Percentiles rank a stretch among this genome's conserved stretches.
phyloP scores from a whole-genome alignment of 345 rosid genomes.

The Eucalyptus leucophloia region DNA sequence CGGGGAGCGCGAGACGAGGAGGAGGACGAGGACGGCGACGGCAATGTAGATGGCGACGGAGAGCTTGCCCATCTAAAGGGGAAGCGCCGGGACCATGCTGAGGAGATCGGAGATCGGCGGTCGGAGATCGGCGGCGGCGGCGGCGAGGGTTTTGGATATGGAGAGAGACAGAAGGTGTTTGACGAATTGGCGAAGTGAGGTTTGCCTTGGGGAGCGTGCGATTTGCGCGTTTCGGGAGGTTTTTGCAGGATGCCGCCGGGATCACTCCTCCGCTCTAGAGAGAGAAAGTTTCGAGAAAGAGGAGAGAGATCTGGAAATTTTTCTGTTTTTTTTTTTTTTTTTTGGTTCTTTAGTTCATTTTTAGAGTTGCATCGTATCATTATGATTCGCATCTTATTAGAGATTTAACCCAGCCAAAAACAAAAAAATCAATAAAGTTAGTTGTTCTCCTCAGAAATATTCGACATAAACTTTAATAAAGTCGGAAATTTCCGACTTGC shows the following conservation, averaged over 20 bases:
- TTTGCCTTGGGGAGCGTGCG: neutral
- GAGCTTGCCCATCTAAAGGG: slow-evolving; percentile 17
- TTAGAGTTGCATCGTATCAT: neutral
- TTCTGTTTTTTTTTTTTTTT: neutral
- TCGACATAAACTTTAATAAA: neutral
- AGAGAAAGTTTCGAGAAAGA: neutral
- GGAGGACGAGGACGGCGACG: slow-evolving; percentile 33
- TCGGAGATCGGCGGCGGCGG: neutral
- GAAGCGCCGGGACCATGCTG: neutral
- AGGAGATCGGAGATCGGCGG: neutral
- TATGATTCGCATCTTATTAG: neutral
- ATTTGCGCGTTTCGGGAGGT: neutral
- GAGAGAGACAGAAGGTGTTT: neutral
- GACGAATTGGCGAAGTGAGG: neutral
- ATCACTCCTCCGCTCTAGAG: neutral
- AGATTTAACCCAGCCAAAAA: neutral
- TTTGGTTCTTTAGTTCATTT: neutral
- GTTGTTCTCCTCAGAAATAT: neutral
- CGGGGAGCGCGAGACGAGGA: slow-evolving; percentile 42
- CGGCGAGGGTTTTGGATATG: neutral
- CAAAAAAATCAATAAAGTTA: neutral
- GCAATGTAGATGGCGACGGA: slow-evolving; percentile 33
- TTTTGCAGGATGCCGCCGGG: neutral
- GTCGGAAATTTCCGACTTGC: too few species aligned
- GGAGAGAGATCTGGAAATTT: neutral